Evolutionary conservation across 495 filamentous ascomycete genomes (phyloP).

Genomic region (Chaetomidium leptoderma): DNA sequence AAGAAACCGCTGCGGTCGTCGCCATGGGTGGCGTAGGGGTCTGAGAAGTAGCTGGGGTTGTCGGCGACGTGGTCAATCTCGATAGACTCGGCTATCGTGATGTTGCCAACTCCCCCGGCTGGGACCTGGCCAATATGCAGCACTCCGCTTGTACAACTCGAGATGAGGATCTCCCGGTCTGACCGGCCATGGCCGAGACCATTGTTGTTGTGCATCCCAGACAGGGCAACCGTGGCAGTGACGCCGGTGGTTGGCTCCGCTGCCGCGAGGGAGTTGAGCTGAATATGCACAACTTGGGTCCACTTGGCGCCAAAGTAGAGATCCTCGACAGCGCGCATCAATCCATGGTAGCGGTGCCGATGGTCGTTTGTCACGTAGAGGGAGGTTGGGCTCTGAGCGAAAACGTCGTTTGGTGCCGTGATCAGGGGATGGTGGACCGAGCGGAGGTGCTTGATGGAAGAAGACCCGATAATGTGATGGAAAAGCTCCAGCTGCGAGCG

Average conservation of each 20-base stretch:
- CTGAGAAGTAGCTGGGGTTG: constrained; percentile 54
- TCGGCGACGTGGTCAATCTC: constrained; percentile 47
- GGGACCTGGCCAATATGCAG: constrained; percentile 30
- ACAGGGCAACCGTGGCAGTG: constrained; percentile 42
- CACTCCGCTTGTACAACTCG: constrained; percentile 34
- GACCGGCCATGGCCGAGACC: constrained; percentile 53
- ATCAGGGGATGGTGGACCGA: constrained; percentile 48
- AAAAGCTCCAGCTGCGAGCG: constrained; percentile 56
- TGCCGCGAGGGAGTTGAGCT: constrained; percentile 17
- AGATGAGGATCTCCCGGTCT: constrained; percentile 47
- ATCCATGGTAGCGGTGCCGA: constrained; percentile 43
- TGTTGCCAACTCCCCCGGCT: constrained; percentile 34
- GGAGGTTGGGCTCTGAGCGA: constrained; percentile 43
- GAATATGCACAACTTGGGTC: constrained; percentile 35
- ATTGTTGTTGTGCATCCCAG: constrained; percentile 50
- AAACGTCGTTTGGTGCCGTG: constrained; percentile 58
- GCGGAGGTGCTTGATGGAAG: constrained; percentile 35
- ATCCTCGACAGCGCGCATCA: constrained; percentile 43
- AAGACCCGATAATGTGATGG: constrained; percentile 44
- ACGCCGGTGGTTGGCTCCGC: constrained; percentile 33
- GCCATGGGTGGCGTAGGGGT: constrained; percentile 48
- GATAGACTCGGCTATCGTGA: constrained; percentile 43
- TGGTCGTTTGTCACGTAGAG: constrained; percentile 63
- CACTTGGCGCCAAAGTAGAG: constrained; percentile 32
- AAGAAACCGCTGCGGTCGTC: constrained; percentile 55